Conservation (phyloP, 768 basidiomycete species). For the Crassisporium funariophilum region DNA sequence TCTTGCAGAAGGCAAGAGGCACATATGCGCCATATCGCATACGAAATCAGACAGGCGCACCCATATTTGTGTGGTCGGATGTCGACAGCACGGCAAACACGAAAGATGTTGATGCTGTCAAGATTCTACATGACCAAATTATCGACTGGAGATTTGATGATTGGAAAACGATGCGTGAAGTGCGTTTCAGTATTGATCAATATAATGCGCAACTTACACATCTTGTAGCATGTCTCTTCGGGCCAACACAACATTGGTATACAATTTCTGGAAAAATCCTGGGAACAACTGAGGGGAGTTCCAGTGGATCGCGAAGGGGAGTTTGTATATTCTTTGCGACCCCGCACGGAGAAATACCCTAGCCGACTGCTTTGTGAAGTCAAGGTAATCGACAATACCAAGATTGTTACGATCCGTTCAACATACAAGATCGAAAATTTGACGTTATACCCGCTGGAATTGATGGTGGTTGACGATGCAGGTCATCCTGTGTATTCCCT, state of each 20-base stretch:
- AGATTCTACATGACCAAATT: conserved; percentile 71
- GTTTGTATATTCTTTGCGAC: conserved; percentile 83
- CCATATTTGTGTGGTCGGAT: conserved; percentile 86
- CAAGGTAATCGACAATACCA: conserved; percentile 87
- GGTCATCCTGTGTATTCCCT: conserved; percentile 81
- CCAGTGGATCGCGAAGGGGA: conserved; percentile 96
- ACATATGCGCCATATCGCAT: conserved; percentile 93
- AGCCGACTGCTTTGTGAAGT: conserved; percentile 89
- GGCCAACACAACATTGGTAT: conserved; percentile 86
- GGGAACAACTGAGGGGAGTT: conserved; percentile 87
- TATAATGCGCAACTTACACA: neutral
- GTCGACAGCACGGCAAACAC: conserved; percentile 52
- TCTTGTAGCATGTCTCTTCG: conserved; percentile 59
- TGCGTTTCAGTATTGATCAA: conserved; percentile 31
- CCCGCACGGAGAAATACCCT: conserved; percentile 70
- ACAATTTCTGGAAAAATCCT: conserved; percentile 80
- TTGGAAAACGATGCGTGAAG: conserved; percentile 92
- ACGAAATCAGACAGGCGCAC: conserved; percentile 86
- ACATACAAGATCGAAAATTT: conserved; percentile 90
- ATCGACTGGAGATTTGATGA: conserved; percentile 98
- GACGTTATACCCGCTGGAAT: conserved; percentile 89
- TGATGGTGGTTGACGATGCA: conserved; percentile 84
- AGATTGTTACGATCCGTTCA: conserved; percentile 91
- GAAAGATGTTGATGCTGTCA: conserved; percentile 53
- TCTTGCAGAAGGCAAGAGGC: conserved; percentile 78